phyloP scores from a whole-genome alignment of 352 stramenopile species.

The Peronosclerospora sorghi region DNA sequence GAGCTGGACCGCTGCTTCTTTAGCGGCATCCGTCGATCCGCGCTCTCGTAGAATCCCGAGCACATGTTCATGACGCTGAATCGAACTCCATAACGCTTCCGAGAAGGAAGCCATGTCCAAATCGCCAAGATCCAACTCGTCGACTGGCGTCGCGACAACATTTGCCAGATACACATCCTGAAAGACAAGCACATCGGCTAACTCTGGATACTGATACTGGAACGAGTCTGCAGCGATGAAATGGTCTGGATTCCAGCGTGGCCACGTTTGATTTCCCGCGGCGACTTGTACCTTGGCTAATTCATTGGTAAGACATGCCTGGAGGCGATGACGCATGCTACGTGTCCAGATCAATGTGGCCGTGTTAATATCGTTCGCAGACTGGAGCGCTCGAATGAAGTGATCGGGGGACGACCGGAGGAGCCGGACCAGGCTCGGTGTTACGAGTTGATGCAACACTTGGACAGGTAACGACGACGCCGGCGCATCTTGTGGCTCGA shows the following conservation, averaged over 20 bases:
- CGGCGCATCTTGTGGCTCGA: slow-evolving; percentile 25
- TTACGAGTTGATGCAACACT: slow-evolving; percentile 70
- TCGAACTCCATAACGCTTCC: slow-evolving; percentile 66
- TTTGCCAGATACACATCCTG: slow-evolving; percentile 79
- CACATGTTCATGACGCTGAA: slow-evolving; percentile 77
- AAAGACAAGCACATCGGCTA: slow-evolving; percentile 63
- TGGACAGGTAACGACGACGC: slow-evolving; percentile 20
- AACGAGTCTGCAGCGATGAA: slow-evolving; percentile 82
- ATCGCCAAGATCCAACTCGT: slow-evolving; percentile 46
- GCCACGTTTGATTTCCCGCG: slow-evolving; percentile 40
- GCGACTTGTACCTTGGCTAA: slow-evolving; percentile 59
- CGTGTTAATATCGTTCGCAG: slow-evolving; percentile 45
- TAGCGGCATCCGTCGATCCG: slow-evolving; percentile 41
- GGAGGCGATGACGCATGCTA: slow-evolving; percentile 51
- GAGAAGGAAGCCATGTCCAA: slow-evolving; percentile 72
- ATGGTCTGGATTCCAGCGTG: slow-evolving; percentile 71
- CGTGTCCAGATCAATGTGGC: slow-evolving; percentile 67
- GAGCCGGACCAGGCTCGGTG: slow-evolving; percentile 67
- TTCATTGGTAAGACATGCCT: slow-evolving; percentile 41
- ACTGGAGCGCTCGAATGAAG: slow-evolving; percentile 55
- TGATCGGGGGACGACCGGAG: slow-evolving; percentile 41
- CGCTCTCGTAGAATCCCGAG: slow-evolving; percentile 63
- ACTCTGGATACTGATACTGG: slow-evolving; percentile 71
- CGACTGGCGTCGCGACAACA: slow-evolving; percentile 37
- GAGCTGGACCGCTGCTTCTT: slow-evolving; percentile 43